Evolutionary conservation across 2,329 filamentous ascomycete genomes (phyloP), one percentile per base, ranked within the genome.

Genomic region (Paecilomyces sp.): DNA sequence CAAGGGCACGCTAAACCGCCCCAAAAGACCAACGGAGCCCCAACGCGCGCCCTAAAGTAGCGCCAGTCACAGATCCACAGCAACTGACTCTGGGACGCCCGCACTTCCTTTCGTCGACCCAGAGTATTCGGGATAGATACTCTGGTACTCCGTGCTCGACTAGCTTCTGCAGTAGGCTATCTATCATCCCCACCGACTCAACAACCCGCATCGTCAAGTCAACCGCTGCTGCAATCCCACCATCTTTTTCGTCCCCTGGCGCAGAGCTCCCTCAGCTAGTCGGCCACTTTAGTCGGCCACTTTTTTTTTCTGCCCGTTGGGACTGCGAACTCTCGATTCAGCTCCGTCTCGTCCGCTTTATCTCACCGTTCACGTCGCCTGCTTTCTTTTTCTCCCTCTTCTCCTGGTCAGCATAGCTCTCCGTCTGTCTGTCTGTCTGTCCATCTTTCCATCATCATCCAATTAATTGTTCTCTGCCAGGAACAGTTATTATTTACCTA

Each of bases 401-500:
- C 36, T 47, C n/a, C 36, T 22, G 36, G 5, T 18, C 36, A 47
- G 31, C 31, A 33, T 33, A 33, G 4, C 31, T 18, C 36, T 47
- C 15, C 8, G n/a, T 15, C 36, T 22, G 22, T 22, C 22, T 22
- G 22, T 22, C 22, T 22, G 22, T 22, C 31, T 33, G 8, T 18
- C 25, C 57, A 55, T 34, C 30, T 55, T 52, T 54, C 36, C 51
- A 60, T 63, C 59, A 22, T 22, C 61, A 63, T 66, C 57, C 25
- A 28, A 28, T 28, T 28, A 28, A 28, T 28, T 41, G 13, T 41
- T n/a, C 36, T 41, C 13, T n/a, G 13, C 13, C 36, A 41, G 36
- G 2, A 3, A 28, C 36, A 41, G 15, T 41, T 28, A 3, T 6
- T 47, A 47, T 47, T 18, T 47, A 47, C 15, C 30, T 31, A 31